A percentile compares a stretch with the other conserved stretches of the same genome.
These are phyloP conservation scores for Talaromyces nanjingensis DNA, from an alignment of 495 filamentous ascomycete species.

Conservation along the genomic window DNA sequence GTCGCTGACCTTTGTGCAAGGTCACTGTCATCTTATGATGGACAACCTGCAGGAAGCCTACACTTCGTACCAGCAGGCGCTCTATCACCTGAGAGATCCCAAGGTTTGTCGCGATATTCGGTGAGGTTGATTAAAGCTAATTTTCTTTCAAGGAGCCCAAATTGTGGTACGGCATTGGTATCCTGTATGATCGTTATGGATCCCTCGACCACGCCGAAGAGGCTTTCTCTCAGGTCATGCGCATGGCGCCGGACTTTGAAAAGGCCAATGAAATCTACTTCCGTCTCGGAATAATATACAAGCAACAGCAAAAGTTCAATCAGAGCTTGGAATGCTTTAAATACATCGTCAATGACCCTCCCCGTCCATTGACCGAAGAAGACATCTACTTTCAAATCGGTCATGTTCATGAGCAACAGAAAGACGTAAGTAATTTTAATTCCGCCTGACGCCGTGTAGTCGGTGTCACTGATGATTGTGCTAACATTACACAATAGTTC, in stretches of 20 bases:
- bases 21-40: conserved; percentile 99
- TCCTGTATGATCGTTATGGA: conserved; percentile 94
- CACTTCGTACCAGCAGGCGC: conserved; percentile 91
- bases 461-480: conserved; percentile 9
- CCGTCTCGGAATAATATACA: conserved; percentile 97
- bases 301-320: conserved; percentile 91
- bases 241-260: conserved; percentile 96
- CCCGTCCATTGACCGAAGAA: conserved; percentile 88
- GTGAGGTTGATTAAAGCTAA: background rate
- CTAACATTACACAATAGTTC: conserved; percentile 51
- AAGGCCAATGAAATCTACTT: conserved; percentile 99
- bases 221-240: conserved; percentile 98
- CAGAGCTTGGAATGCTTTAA: conserved; percentile 97
- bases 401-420: conserved; percentile 97
- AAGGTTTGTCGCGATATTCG: conserved; percentile 54
- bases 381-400: conserved; percentile 99
- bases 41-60: conserved; percentile 97
- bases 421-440: conserved; percentile 66
- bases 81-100: conserved; percentile 89
- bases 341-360: conserved; percentile 93
- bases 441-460: background rate
- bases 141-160: conserved; percentile 71
- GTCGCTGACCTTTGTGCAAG: conserved; percentile 31
- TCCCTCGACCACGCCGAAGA: conserved; percentile 97
- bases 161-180: conserved; percentile 98